Evolutionary conservation across 106 monocot species (phyloP).

Genomic region (Platanthera guangdongensis): DNA sequence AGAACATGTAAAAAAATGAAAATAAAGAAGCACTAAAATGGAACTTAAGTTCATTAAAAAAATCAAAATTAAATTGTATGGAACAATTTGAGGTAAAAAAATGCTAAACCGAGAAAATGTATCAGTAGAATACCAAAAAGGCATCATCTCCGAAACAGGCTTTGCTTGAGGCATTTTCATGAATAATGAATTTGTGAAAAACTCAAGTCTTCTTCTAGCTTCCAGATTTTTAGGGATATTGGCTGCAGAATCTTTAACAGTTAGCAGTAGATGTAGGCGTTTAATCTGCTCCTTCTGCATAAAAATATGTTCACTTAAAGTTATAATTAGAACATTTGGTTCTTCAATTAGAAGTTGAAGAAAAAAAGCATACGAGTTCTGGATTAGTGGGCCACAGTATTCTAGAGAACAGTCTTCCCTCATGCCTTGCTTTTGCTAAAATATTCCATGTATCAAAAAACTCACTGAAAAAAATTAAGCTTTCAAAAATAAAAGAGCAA

Average conservation of each 20-base stretch:
- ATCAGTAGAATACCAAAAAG: conserved; percentile 55
- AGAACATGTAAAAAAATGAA: background rate
- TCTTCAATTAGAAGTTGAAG: background rate
- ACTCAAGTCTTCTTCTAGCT: conserved; percentile 84
- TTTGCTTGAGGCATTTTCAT: conserved; percentile 86
- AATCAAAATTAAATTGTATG: no score
- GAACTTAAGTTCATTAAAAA: background rate
- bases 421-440: conserved; percentile 71
- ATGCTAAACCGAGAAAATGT: background rate
- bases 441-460: conserved; percentile 91
- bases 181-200: conserved; percentile 93
- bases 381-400: conserved; percentile 81
- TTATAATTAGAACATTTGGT: background rate
- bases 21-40: background rate
- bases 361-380: conserved; percentile 52
- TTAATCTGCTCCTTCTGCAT: conserved; percentile 91
- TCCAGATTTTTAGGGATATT: conserved; percentile 95
- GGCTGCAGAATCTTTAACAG: conserved; percentile 82
- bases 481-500: background rate
- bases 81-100: background rate
- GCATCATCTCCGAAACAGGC: conserved; percentile 87
- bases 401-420: conserved; percentile 72
- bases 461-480: conserved; percentile 40
- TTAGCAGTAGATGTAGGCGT: conserved; percentile 82
- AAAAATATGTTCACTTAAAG: background rate